Percentiles rank a stretch among this genome's conserved stretches.
Conservation (phyloP, 805 yeast genomes). For the Candida sakaeoensis region DNA sequence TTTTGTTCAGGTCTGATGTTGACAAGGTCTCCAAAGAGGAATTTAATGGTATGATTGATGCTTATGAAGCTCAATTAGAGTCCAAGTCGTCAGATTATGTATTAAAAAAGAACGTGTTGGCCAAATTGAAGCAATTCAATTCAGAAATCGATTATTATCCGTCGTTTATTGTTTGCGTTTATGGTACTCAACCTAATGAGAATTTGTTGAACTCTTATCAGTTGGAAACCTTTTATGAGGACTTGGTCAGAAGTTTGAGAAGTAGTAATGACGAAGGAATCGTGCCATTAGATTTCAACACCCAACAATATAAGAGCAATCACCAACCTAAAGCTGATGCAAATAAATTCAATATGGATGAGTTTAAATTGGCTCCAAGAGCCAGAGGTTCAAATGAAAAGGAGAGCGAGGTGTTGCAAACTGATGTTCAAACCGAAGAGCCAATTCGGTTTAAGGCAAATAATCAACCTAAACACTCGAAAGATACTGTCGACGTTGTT, state of each 20-base stretch:
- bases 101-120: constrained; percentile 10
- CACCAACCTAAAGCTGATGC: neutral
- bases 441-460: neutral
- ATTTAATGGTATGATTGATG: constrained; percentile 12
- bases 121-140: constrained; percentile 15
- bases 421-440: no score
- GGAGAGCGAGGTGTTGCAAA: no score
- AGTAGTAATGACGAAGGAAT: constrained; percentile 4
- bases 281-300: neutral
- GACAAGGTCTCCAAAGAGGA: constrained; percentile 9
- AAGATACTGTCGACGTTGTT: neutral
- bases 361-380: neutral
- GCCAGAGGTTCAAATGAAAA: no score
- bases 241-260: constrained; percentile 16
- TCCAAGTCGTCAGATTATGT: constrained; percentile 13
- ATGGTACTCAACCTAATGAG: constrained; percentile 12
- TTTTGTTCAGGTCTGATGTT: constrained; percentile 4
- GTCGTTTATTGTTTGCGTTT: constrained; percentile 17
- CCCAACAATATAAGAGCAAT: neutral
- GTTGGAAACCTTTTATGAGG: constrained; percentile 18
- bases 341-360: neutral
- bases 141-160: constrained; percentile 19
- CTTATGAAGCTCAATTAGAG: constrained; percentile 6
- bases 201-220: constrained; percentile 10
- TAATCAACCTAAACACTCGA: neutral